Evolutionary conservation across 2,329 filamentous ascomycete species (phyloP), one percentile per base, ranked within the genome.

Genomic region (Incumbomyces delicatus): DNA sequence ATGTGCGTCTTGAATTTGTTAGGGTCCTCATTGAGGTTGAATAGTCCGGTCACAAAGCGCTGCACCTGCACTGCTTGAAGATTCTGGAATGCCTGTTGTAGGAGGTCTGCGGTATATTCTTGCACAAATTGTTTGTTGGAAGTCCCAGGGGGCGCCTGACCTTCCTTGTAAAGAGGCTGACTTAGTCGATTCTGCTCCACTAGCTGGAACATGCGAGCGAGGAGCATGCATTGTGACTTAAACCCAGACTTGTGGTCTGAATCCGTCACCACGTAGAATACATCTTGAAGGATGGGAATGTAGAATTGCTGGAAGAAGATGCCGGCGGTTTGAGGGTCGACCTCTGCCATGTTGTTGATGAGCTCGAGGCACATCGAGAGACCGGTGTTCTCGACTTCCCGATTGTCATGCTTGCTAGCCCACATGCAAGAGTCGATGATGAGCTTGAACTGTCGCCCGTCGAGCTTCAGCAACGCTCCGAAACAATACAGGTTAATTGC

Each of bases 361-460:
- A 98, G 75, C 69, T 98, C 92, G 56, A 95, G 80, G 66, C 90
- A 96, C 92, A 98, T 98, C 67, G 89, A 92, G 51, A 98, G 79
- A 50, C 92, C 92, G 33, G 92, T 94, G 56, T 86, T 87, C 68
- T 98, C 92, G 27, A 98, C 92, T 62, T 95, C 88, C 50, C 92
- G 85, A 69, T 98, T 98, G 71, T 98, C 92, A 67, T 98, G 92
- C 74, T 98, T 98, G 73, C 90, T 95, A n/a, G 94, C 92, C 94
- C 92, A 98, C 76, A 96, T 88, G 74, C 94, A 98, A 31, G 90
- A 94, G 66, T 98, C 92, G 56, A 98, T 96, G 59, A 98, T 89
- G 62, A 96, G 94, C 71, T 98, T 98, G 80, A 98, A 98, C 63
- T 95, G 92, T 50, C 87, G 81, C 60, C 87, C 90, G 63, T 98